Evolutionary conservation across 2,329 filamentous ascomycete species (phyloP).

Genomic region (Stemphylium vesicarium): DNA sequence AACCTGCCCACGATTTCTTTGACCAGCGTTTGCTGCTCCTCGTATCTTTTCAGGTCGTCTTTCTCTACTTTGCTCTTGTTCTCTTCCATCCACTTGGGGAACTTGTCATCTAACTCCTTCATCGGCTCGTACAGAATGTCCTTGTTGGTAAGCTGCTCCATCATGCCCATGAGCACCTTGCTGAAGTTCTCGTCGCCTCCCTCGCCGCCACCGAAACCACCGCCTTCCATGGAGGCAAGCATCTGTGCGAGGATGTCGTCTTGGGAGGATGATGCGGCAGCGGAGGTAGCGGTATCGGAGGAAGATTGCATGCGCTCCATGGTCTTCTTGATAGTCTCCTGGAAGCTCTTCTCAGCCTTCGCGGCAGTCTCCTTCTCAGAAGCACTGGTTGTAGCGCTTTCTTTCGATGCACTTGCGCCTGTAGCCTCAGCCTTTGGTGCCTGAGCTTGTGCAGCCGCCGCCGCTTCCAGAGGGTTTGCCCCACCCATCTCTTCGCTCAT

Average conservation of each 20-base stretch:
- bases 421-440: conserved; percentile 15
- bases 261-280: conserved; percentile 63
- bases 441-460: conserved; percentile 30
- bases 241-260: conserved; percentile 92
- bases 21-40: conserved; percentile 80
- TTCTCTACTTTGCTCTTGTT: conserved; percentile 69
- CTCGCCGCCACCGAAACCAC: conserved; percentile 61
- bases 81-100: conserved; percentile 84
- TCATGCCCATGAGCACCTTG: conserved; percentile 96
- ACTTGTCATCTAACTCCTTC: conserved; percentile 95
- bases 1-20: conserved; percentile 88
- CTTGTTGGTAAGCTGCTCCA: conserved; percentile 98
- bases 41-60: conserved; percentile 80
- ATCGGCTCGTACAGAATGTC: conserved; percentile 98
- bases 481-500: conserved; percentile 53
- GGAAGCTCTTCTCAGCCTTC: conserved; percentile 73
- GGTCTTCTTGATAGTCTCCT: conserved; percentile 89
- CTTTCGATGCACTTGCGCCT: conserved; percentile 8
- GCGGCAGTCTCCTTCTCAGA: conserved; percentile 28
- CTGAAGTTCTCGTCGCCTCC: conserved; percentile 82
- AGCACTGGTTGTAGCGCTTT: conserved; percentile 11
- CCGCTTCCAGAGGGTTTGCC: conserved; percentile 24
- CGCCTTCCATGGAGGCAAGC: conserved; percentile 82
- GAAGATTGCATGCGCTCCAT: conserved; percentile 97
- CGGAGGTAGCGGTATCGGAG: conserved; percentile 81